Conservation (phyloP, 192 early-diverging fungal species). For the Chytriomyces sp. region DNA sequence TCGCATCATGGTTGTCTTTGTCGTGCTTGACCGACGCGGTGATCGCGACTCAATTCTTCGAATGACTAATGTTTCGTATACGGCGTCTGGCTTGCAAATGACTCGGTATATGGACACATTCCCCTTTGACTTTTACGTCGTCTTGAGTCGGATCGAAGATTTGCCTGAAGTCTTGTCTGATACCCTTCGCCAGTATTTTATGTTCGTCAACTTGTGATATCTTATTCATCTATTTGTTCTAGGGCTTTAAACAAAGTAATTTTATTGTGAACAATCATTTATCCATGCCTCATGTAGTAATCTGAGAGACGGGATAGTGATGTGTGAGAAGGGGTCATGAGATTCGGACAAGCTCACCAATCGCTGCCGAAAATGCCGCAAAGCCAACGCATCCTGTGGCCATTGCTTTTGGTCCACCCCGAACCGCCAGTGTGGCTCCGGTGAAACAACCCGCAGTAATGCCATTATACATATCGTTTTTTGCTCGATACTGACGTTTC, state of each 20-base stretch:
- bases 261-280: too few species aligned
- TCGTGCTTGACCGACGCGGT: conserved; percentile 85
- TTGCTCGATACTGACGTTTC: conserved; percentile 80
- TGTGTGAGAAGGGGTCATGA: background rate
- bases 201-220: conserved; percentile 66
- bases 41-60: conserved; percentile 85
- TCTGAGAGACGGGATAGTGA: background rate
- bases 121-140: conserved; percentile 97
- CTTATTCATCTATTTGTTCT: too few species aligned
- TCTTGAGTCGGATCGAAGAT: conserved; percentile 83
- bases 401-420: conserved; percentile 38
- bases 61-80: conserved; percentile 87
- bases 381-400: conserved; percentile 86
- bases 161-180: conserved; percentile 89
- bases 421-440: conserved; percentile 78
- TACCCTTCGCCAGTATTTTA: conserved; percentile 96
- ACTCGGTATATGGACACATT: conserved; percentile 91
- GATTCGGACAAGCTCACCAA: conserved; percentile 83
- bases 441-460: conserved; percentile 89
- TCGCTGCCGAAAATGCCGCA: conserved; percentile 91
- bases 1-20: conserved; percentile 94
- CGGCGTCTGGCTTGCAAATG: conserved; percentile 63
- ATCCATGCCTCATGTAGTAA: conserved; percentile 18
- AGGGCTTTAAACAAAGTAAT: too few species aligned
- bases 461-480: conserved; percentile 95